These are phyloP conservation scores for Rhodotorula graminis DNA, from an alignment of 768 basidiomycete genomes.

Conservation along the genomic window DNA sequence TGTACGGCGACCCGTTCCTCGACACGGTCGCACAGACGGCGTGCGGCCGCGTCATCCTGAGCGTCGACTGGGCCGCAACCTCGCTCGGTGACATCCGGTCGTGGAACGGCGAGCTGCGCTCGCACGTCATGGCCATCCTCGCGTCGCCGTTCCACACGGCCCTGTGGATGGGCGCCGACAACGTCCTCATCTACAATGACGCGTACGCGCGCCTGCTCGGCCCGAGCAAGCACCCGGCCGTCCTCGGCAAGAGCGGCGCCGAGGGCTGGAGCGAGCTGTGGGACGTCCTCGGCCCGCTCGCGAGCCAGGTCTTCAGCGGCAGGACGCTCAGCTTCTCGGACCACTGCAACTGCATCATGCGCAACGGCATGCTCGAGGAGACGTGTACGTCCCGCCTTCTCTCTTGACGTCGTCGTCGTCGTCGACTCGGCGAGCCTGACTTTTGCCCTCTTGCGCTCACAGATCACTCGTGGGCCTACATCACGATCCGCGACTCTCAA, in stretches of 20 bases:
- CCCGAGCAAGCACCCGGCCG: background rate
- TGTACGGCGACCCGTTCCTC: conserved; percentile 1
- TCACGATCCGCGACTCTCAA: conserved; percentile 11
- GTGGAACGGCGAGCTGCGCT: conserved; percentile 15
- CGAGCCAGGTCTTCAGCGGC: conserved; percentile 11
- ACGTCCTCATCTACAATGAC: conserved; percentile 27
- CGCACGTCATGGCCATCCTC: conserved; percentile 25
- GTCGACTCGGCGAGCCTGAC: background rate
- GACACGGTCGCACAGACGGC: background rate
- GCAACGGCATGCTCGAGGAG: conserved; percentile 27
- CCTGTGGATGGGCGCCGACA: conserved; percentile 19
- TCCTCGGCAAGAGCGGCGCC: conserved; percentile 5
- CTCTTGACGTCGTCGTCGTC: too few species aligned
- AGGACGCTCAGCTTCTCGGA: conserved; percentile 11
- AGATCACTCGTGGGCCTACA: conserved; percentile 20
- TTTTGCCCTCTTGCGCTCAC: fast-evolving
- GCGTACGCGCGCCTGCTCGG: conserved; percentile 7
- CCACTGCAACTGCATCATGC: conserved; percentile 20
- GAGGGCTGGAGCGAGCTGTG: conserved; percentile 18
- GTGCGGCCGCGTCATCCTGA: background rate
- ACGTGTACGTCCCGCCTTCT: conserved; percentile 2
- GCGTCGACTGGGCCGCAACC: background rate
- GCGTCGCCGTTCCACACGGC: conserved; percentile 23
- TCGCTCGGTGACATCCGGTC: conserved; percentile 7
- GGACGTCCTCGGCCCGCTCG: conserved; percentile 30